phyloP scores from a whole-genome alignment of 1,139 yeast species.

The Eremothecium cymbalariae region DNA sequence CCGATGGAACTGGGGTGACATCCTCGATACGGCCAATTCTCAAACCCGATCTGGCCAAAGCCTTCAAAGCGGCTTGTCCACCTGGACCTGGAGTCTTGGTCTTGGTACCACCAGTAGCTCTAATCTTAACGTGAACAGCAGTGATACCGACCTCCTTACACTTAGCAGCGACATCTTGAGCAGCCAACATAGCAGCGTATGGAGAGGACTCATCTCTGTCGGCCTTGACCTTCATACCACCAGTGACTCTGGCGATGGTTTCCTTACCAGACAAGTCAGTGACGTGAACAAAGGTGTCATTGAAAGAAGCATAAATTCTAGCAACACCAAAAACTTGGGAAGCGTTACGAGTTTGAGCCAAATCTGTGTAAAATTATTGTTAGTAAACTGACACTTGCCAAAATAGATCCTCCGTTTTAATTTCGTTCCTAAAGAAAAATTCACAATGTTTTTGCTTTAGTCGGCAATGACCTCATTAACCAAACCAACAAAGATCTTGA shows the following conservation, averaged over 20 bases:
- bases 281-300: slow-evolving; percentile 99
- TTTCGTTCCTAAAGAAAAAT: slow-evolving; percentile 5
- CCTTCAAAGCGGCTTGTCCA: slow-evolving; percentile 99
- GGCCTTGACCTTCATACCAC: slow-evolving; percentile 99
- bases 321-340: slow-evolving; percentile 99
- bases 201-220: slow-evolving; percentile 99
- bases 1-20: slow-evolving; percentile 99
- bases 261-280: slow-evolving; percentile 99
- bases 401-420: too few species aligned
- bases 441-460: neutral
- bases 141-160: slow-evolving; percentile 99
- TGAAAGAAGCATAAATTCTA: slow-evolving; percentile 98
- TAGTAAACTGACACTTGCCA: too few species aligned
- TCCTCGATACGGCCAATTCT: slow-evolving; percentile 99
- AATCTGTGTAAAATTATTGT: too few species aligned
- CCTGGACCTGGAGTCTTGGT: slow-evolving; percentile 99
- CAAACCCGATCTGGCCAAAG: slow-evolving; percentile 99
- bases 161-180: slow-evolving; percentile 98
- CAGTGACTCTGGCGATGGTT: slow-evolving; percentile 99
- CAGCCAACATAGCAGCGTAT: slow-evolving; percentile 99
- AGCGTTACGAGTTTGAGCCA: slow-evolving; percentile 77
- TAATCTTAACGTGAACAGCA: slow-evolving; percentile 98
- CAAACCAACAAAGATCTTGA: too few species aligned
- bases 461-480: slow-evolving; percentile 1
- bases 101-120: slow-evolving; percentile 99